Evolutionary conservation across 768 basidiomycete genomes (phyloP).

Genomic region (Tephrocybe sp.): DNA sequence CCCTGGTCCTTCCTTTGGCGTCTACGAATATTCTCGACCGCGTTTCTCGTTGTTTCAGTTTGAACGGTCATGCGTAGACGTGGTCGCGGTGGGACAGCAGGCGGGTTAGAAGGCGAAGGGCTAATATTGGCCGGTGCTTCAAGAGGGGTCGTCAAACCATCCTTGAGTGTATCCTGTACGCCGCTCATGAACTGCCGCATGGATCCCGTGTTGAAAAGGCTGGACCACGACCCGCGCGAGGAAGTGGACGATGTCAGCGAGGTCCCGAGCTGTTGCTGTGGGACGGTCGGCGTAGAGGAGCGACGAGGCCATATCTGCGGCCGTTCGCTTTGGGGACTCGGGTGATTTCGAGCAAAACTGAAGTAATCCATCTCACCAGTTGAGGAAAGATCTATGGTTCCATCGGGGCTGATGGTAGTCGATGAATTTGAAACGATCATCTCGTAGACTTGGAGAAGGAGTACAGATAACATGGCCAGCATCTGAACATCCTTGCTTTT

Average conservation of each 20-base stretch:
- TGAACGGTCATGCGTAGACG: slow-evolving; percentile 1
- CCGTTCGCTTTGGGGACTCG: slow-evolving; percentile 28
- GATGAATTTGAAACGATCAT: slow-evolving; percentile 18
- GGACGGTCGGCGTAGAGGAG: slow-evolving; percentile 42
- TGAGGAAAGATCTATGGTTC: background rate
- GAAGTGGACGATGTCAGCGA: slow-evolving; percentile 55
- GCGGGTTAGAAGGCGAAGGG: slow-evolving; percentile 19
- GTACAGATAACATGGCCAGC: slow-evolving; percentile 72
- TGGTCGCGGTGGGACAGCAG: background rate
- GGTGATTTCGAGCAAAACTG: slow-evolving; percentile 37
- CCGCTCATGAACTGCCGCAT: slow-evolving; percentile 72
- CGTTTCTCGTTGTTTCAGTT: background rate
- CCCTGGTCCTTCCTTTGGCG: slow-evolving; percentile 30
- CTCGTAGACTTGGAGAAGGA: slow-evolving; percentile 57
- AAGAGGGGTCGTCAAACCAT: slow-evolving; percentile 43
- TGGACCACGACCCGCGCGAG: slow-evolving; percentile 82
- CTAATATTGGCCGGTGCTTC: slow-evolving; percentile 40
- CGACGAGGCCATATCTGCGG: slow-evolving; percentile 56
- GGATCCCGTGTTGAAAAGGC: slow-evolving; percentile 64
- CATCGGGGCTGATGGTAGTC: slow-evolving; percentile 10
- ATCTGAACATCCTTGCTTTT: slow-evolving; percentile 72
- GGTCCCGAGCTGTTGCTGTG: slow-evolving; percentile 29
- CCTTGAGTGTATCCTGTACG: slow-evolving; percentile 51
- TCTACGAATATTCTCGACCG: slow-evolving; percentile 10
- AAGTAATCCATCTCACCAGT: slow-evolving; percentile 56